Percentiles rank a stretch among this genome's conserved stretches.
phyloP scores from a whole-genome alignment of 306 rosid genomes.

The Pyrus pyrifolia region DNA sequence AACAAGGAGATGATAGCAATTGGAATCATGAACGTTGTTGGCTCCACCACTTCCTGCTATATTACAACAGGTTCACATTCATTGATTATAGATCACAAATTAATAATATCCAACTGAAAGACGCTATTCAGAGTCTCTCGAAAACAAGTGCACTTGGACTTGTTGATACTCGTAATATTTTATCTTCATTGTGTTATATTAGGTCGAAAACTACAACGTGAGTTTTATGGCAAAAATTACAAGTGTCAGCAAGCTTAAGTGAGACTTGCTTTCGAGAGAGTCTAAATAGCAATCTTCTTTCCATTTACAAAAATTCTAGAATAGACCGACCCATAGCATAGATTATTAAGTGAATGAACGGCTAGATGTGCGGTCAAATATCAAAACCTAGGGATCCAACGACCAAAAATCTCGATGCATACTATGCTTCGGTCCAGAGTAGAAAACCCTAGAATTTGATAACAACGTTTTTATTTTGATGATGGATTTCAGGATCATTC shows the following conservation, averaged over 20 bases:
- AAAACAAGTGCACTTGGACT: background rate
- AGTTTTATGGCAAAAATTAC: too few relatives aligned
- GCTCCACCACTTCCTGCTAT: constrained; percentile 89
- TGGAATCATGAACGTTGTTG: constrained; percentile 87
- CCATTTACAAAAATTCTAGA: too few relatives aligned
- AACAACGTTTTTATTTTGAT: constrained; percentile 4
- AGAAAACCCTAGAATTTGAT: background rate
- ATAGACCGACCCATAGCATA: too few relatives aligned
- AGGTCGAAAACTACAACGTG: too few relatives aligned
- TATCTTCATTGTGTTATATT: background rate
- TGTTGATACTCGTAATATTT: background rate
- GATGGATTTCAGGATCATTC: constrained; percentile 58
- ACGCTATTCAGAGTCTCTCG: background rate
- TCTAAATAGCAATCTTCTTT: too few relatives aligned
- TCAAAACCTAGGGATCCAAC: too few relatives aligned
- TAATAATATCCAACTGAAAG: background rate
- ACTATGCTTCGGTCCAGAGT: too few relatives aligned
- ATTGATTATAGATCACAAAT: background rate
- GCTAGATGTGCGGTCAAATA: too few relatives aligned
- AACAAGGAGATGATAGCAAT: constrained; percentile 99
- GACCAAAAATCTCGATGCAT: too few relatives aligned
- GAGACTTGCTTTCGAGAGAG: too few relatives aligned
- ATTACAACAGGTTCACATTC: constrained; percentile 66
- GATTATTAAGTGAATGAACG: too few relatives aligned
- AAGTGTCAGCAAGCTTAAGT: too few relatives aligned